Conservation (phyloP, 805 yeast species). For the Ogataea naganishii region DNA sequence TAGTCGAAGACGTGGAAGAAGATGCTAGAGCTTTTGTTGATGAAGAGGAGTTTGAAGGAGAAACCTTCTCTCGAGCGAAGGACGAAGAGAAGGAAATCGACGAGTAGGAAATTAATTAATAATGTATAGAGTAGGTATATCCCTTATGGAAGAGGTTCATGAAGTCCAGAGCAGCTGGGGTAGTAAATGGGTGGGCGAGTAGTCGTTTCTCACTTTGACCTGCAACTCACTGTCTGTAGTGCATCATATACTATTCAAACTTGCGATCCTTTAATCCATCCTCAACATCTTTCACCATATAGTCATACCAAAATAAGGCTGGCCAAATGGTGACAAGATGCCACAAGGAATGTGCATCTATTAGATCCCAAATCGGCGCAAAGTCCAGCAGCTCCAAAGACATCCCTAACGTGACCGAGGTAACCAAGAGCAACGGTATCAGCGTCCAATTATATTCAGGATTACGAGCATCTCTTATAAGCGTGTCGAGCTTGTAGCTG, state of each 20-base stretch:
- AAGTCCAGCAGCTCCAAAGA: conserved; percentile 88
- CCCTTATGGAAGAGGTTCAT: too few relatives aligned
- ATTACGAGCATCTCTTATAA: conserved; percentile 16
- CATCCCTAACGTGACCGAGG: conserved; percentile 62
- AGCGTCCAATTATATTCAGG: conserved; percentile 31
- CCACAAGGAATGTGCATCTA: conserved; percentile 95
- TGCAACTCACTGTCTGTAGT: too few relatives aligned
- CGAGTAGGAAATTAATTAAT: too few relatives aligned
- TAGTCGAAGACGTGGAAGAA: conserved; percentile 9
- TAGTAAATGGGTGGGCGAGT: too few relatives aligned
- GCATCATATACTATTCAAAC: conserved; percentile 17
- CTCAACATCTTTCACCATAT: conserved; percentile 37
- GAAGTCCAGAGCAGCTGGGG: too few relatives aligned
- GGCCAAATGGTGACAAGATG: conserved; percentile 85
- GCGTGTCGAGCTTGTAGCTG: background rate
- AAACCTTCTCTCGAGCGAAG: too few relatives aligned
- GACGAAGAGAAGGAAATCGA: too few relatives aligned
- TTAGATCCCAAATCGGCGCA: conserved; percentile 54
- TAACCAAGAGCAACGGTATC: conserved; percentile 44
- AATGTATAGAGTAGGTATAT: too few relatives aligned
- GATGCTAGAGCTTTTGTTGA: too few relatives aligned
- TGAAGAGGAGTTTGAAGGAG: too few relatives aligned
- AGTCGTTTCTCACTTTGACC: too few relatives aligned
- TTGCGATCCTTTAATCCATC: conserved; percentile 20
- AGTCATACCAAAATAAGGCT: conserved; percentile 62